A percentile compares a stretch with the other conserved stretches of the same genome.
Conservation (phyloP, 768 basidiomycete species). For the Trametes coccinea region DNA sequence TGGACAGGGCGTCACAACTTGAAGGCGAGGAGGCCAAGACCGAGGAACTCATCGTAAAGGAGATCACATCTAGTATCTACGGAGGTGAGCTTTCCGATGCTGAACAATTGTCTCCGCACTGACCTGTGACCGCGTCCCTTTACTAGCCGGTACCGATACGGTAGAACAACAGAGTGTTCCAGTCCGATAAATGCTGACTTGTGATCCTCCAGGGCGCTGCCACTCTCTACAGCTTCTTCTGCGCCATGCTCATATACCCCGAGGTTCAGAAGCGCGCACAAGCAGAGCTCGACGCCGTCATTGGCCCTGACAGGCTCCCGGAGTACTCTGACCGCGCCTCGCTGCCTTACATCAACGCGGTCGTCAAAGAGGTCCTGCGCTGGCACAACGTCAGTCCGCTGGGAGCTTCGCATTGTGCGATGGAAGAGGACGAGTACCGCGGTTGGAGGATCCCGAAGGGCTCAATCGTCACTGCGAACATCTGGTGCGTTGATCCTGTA, state of each 20-base stretch:
- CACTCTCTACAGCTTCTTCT: conserved; percentile 9
- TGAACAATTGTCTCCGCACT: neutral
- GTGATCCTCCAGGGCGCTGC: neutral
- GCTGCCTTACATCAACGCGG: conserved; percentile 18
- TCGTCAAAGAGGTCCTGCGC: conserved; percentile 20
- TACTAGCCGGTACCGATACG: conserved; percentile 3
- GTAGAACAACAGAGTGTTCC: neutral
- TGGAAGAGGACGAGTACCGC: conserved; percentile 41
- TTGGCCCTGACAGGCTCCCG: conserved; percentile 18
- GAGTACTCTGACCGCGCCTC: conserved; percentile 16
- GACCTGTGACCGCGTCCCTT: neutral
- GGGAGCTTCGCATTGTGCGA: conserved; percentile 32
- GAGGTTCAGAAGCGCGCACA: conserved; percentile 14
- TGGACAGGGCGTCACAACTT: neutral
- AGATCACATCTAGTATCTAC: conserved; percentile 3
- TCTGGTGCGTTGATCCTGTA: conserved; percentile 9
- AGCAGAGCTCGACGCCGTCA: conserved; percentile 20
- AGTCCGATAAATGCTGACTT: neutral
- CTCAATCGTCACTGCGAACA: conserved; percentile 19
- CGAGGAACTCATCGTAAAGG: conserved; percentile 2
- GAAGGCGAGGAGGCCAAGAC: neutral
- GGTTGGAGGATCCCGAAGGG: conserved; percentile 42
- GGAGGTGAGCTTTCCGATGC: neutral
- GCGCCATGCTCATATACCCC: conserved; percentile 13
- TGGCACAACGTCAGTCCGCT: conserved; percentile 16